Percentiles rank a stretch among this genome's conserved stretches.
These are phyloP conservation scores for Musa itinerans DNA, from an alignment of 176 grass and related monocot species.

Conservation along the genomic window DNA sequence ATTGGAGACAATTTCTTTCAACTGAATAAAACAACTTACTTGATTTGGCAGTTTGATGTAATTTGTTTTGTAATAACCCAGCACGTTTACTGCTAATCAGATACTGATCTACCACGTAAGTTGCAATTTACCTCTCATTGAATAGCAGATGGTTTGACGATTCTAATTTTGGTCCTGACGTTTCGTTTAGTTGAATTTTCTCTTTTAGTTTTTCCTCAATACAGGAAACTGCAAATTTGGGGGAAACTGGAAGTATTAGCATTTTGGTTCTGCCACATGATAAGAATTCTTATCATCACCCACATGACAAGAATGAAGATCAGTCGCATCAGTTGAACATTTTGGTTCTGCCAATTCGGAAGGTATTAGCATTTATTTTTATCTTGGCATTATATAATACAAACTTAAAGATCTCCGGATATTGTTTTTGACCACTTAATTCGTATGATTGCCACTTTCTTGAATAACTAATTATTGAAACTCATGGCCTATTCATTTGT, in stretches of 20 bases:
- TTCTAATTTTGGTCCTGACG: background rate
- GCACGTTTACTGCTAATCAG: background rate
- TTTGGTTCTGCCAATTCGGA: slow-evolving; percentile 31
- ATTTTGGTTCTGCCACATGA: no score
- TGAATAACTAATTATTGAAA: background rate
- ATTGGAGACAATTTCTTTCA: background rate
- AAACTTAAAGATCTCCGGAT: background rate
- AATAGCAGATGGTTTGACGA: background rate
- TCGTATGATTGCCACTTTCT: background rate
- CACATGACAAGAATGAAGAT: slow-evolving; percentile 20
- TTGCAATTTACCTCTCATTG: background rate
- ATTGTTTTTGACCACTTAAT: background rate
- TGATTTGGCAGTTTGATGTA: background rate
- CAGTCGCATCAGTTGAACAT: slow-evolving; percentile 28
- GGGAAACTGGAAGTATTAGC: slow-evolving; percentile 8
- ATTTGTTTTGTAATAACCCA: background rate
- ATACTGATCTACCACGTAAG: background rate
- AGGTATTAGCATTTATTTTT: slow-evolving; percentile 26
- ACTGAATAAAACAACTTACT: background rate
- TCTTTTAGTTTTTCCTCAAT: slow-evolving; percentile 38
- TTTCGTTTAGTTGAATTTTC: slow-evolving; percentile 4
- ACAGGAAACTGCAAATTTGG: slow-evolving; percentile 37
- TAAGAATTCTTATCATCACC: slow-evolving; percentile 19
- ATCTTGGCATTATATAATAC: background rate
- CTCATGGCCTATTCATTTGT: background rate